Evolutionary conservation across 2,329 filamentous ascomycete species (phyloP).

Genomic region (Fusarium sp.): DNA sequence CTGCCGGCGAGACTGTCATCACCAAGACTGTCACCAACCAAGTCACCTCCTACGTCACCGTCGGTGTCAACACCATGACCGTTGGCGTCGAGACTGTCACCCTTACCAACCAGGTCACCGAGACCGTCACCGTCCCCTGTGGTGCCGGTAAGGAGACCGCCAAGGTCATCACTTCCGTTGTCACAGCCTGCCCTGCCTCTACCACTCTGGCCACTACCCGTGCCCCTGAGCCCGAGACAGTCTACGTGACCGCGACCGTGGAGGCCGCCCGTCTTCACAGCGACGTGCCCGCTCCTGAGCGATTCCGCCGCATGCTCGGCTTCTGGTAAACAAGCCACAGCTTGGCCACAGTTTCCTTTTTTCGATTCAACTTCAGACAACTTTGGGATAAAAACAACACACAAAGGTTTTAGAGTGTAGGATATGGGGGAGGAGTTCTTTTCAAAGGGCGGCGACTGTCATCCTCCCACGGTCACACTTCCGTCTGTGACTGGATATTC

Average conservation of each 20-base stretch:
- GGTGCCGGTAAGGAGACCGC: constrained; percentile 10
- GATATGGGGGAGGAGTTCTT: constrained; percentile 4
- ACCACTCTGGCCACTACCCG: constrained; percentile 39
- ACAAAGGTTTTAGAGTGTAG: constrained; percentile 3
- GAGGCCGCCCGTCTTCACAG: constrained; percentile 19
- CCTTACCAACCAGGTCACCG: constrained; percentile 26
- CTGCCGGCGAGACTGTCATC: constrained; percentile 23
- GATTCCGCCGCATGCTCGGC: constrained; percentile 36
- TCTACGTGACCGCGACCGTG: constrained; percentile 39
- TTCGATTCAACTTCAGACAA: constrained; percentile 8
- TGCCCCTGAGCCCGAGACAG: constrained; percentile 35
- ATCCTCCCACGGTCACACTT: not conserved
- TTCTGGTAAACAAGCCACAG: constrained; percentile 19
- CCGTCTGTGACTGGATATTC: constrained; percentile 21
- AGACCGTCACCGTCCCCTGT: constrained; percentile 21
- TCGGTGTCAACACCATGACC: constrained; percentile 14
- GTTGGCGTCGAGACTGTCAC: constrained; percentile 31
- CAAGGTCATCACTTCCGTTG: constrained; percentile 29
- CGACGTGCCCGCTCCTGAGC: constrained; percentile 14
- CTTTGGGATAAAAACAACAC: not conserved
- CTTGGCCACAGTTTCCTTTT: not conserved
- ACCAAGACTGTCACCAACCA: constrained; percentile 33
- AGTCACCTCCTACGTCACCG: constrained; percentile 24
- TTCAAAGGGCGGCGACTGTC: not conserved
- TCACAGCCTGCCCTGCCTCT: constrained; percentile 28